Evolutionary conservation across 768 basidiomycete genomes (phyloP).

Genomic region (Dioszegia aurantiaca): DNA sequence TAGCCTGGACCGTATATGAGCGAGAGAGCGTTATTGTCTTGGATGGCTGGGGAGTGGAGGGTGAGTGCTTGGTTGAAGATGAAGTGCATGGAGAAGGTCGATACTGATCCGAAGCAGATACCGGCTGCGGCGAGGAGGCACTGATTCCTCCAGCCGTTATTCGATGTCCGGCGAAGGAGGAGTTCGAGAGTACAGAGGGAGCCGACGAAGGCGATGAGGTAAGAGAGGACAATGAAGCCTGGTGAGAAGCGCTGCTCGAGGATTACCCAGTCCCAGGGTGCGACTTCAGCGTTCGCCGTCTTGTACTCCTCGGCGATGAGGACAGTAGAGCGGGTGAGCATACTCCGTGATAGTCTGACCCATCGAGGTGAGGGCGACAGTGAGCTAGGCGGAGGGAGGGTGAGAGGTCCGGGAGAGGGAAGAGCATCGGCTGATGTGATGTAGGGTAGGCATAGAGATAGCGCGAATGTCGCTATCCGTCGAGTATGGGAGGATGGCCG

Average conservation of each 20-base stretch:
- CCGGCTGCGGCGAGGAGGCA: slow-evolving; percentile 47
- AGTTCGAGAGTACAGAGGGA: slow-evolving; percentile 52
- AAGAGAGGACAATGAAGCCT: slow-evolving; percentile 50
- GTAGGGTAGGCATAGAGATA: slow-evolving; percentile 32
- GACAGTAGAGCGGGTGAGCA: not conserved
- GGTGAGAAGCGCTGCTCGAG: slow-evolving; percentile 43
- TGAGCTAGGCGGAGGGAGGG: not conserved
- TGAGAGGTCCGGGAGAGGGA: slow-evolving; percentile 7
- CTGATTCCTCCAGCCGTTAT: slow-evolving; percentile 47
- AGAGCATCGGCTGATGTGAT: slow-evolving; percentile 27
- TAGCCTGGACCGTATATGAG: slow-evolving; percentile 48
- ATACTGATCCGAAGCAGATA: slow-evolving; percentile 50
- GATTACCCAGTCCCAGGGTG: slow-evolving; percentile 38
- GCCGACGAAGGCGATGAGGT: slow-evolving; percentile 50
- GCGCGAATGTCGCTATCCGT: slow-evolving; percentile 8
- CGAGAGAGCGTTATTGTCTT: slow-evolving; percentile 7
- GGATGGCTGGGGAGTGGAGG: slow-evolving; percentile 19
- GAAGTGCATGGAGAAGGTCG: slow-evolving; percentile 54
- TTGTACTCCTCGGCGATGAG: slow-evolving; percentile 6
- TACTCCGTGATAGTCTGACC: not conserved
- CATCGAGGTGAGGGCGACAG: not conserved
- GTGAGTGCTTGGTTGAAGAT: slow-evolving; percentile 52
- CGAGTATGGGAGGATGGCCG: slow-evolving; percentile 1
- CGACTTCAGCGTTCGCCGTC: slow-evolving; percentile 9
- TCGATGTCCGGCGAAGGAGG: slow-evolving; percentile 51